Evolutionary conservation across 495 filamentous ascomycete species (phyloP).

Genomic region (Hypoxylon crocopeplum): DNA sequence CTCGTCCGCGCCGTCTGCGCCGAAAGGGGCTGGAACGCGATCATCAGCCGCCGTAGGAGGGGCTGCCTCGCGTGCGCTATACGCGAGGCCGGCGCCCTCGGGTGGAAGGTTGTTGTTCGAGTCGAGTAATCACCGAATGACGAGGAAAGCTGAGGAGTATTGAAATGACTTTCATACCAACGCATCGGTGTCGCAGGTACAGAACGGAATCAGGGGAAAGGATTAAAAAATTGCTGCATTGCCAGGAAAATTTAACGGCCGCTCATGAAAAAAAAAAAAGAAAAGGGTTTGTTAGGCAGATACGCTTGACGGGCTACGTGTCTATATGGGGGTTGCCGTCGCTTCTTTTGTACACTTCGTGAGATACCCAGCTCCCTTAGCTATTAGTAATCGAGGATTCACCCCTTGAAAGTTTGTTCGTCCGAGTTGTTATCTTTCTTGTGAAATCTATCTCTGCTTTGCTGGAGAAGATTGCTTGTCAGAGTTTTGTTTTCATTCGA

Average conservation of each 20-base stretch:
- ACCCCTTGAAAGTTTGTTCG: background rate
- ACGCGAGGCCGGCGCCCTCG: constrained; percentile 71
- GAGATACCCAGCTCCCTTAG: constrained; percentile 37
- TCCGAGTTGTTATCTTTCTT: too few species aligned
- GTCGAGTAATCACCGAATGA: constrained; percentile 50
- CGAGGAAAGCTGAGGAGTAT: background rate
- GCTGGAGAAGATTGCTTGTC: too few species aligned
- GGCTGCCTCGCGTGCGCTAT: constrained; percentile 73
- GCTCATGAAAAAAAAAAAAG: constrained; percentile 1
- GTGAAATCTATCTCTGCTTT: too few species aligned
- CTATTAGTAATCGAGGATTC: constrained; percentile 20
- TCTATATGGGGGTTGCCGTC: constrained; percentile 10
- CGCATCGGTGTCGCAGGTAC: background rate
- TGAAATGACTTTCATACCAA: too few species aligned
- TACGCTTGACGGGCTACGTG: constrained; percentile 2
- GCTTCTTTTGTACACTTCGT: constrained; percentile 17
- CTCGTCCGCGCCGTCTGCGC: constrained; percentile 74
- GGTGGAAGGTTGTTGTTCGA: constrained; percentile 69
- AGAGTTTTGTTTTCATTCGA: too few species aligned
- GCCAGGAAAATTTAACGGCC: constrained; percentile 4
- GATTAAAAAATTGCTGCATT: constrained; percentile 17
- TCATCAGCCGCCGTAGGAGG: constrained; percentile 68
- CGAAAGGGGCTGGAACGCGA: constrained; percentile 69
- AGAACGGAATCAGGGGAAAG: background rate
- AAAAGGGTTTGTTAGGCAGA: constrained; percentile 16